Evolutionary conservation across 108 stramenopile genomes (phyloP).

Genomic region (Discostella stelligeroides): DNA sequence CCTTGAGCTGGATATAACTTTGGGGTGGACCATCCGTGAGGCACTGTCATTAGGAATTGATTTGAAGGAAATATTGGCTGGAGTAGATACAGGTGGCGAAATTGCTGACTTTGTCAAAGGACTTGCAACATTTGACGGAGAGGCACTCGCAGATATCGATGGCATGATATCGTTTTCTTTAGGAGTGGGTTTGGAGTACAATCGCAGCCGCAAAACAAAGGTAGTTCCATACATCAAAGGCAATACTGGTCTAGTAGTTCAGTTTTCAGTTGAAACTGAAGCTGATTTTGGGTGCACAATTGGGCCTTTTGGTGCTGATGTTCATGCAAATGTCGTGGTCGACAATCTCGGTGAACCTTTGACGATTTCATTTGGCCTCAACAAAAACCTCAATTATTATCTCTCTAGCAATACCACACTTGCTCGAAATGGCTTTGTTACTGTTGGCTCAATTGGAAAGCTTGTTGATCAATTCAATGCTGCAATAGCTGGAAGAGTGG

Average conservation of each 20-base stretch:
- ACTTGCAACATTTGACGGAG: constrained; percentile 20
- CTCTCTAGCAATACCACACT: constrained; percentile 12
- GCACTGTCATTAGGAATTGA: constrained; percentile 23
- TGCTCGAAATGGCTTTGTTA: constrained; percentile 7
- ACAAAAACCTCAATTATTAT: constrained; percentile 40
- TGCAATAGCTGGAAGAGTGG: constrained; percentile 21
- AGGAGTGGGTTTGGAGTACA: constrained; percentile 34
- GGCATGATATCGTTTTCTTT: constrained; percentile 21
- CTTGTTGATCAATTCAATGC: constrained; percentile 20
- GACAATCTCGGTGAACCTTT: constrained; percentile 27
- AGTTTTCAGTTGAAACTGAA: constrained; percentile 20
- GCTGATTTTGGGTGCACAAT: constrained; percentile 26
- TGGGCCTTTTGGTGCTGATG: constrained; percentile 25
- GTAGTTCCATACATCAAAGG: constrained; percentile 39
- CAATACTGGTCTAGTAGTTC: constrained; percentile 25
- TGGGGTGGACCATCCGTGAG: constrained; percentile 21
- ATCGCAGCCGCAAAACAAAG: not conserved
- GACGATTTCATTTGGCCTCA: constrained; percentile 24
- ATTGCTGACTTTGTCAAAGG: constrained; percentile 12
- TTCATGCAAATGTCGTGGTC: constrained; percentile 10
- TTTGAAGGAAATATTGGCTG: constrained; percentile 22
- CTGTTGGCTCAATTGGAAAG: constrained; percentile 9
- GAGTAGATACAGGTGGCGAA: constrained; percentile 25
- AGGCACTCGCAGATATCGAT: constrained; percentile 10
- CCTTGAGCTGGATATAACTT: constrained; percentile 13